These are phyloP conservation scores for Sphaerobolus stellatus DNA, from an alignment of 1,284 basidiomycete species.

Conservation along the genomic window DNA sequence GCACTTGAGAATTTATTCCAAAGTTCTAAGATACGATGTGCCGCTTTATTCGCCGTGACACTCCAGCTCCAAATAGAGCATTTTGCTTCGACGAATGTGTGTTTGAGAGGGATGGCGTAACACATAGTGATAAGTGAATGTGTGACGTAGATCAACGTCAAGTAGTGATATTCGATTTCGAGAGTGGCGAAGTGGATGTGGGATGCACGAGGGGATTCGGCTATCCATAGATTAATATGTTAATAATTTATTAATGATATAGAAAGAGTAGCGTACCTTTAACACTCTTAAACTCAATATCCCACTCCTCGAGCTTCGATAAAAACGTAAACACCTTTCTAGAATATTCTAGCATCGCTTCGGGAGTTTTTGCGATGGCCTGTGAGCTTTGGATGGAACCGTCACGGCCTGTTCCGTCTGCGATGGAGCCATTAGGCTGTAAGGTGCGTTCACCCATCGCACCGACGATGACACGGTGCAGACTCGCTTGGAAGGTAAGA, in stretches of 20 bases:
- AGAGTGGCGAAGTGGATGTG: too few relatives aligned
- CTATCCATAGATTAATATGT: too few relatives aligned
- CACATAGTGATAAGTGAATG: slow-evolving; percentile 6
- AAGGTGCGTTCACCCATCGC: slow-evolving; percentile 3
- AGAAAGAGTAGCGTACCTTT: background rate
- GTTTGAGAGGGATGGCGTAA: slow-evolving; percentile 1
- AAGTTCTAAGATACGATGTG: background rate
- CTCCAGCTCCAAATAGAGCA: slow-evolving; percentile 9
- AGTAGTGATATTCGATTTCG: slow-evolving; percentile 12
- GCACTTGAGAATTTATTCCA: slow-evolving; percentile 6
- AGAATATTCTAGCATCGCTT: slow-evolving; percentile 2
- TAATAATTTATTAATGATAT: too few relatives aligned
- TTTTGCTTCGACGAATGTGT: slow-evolving; percentile 4
- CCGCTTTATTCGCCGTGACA: slow-evolving; percentile 2
- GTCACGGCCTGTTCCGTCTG: too few relatives aligned
- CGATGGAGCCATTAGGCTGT: background rate
- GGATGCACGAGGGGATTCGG: background rate
- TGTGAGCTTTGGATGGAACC: too few relatives aligned
- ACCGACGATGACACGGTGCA: slow-evolving; percentile 3
- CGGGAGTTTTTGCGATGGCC: background rate
- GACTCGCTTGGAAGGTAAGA: slow-evolving; percentile 3
- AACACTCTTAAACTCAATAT: slow-evolving; percentile 10
- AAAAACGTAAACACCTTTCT: slow-evolving; percentile 1
- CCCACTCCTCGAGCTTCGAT: slow-evolving; percentile 9
- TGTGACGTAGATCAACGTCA: background rate